These are phyloP conservation scores for Canavalia ensiformis DNA, from an alignment of 306 rosid genomes.

Conservation along the genomic window DNA sequence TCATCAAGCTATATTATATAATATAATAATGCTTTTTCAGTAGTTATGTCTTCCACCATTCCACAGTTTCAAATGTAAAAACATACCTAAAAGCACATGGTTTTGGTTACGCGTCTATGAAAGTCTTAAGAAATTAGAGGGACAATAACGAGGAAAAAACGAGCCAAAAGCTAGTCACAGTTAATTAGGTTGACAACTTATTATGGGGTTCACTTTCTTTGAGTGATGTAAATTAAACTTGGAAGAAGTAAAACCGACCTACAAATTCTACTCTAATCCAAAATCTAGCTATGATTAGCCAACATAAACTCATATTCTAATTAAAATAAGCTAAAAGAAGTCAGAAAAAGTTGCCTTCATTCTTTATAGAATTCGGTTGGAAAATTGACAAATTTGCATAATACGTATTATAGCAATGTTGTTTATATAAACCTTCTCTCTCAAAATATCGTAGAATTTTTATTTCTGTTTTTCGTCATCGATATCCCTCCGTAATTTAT, in stretches of 20 bases:
- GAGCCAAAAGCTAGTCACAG: background rate
- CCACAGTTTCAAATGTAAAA: background rate
- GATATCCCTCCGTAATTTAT: too few relatives aligned
- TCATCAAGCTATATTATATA: too few relatives aligned
- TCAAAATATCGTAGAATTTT: too few relatives aligned
- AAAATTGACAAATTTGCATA: conserved; percentile 3
- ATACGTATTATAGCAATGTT: background rate
- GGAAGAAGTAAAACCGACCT: conserved; percentile 24
- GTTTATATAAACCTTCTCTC: too few relatives aligned
- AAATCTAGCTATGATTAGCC: background rate
- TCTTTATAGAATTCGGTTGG: conserved; percentile 30
- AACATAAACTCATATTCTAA: background rate
- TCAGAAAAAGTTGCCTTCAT: conserved; percentile 40
- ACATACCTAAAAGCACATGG: background rate
- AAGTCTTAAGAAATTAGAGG: background rate
- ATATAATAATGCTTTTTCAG: too few relatives aligned
- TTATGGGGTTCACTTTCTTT: background rate
- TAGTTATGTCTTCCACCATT: too few relatives aligned
- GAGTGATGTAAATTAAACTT: background rate
- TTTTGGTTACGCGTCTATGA: conserved; percentile 17
- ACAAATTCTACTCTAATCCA: background rate
- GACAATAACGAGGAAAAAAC: conserved; percentile 10
- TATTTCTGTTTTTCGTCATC: too few relatives aligned
- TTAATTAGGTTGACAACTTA: conserved; percentile 9
- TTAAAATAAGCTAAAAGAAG: conserved; percentile 11